A percentile compares a stretch with the other conserved stretches of the same genome.
Evolutionary conservation across 306 rosid species (phyloP).

Genomic region (Rubus idaeus): DNA sequence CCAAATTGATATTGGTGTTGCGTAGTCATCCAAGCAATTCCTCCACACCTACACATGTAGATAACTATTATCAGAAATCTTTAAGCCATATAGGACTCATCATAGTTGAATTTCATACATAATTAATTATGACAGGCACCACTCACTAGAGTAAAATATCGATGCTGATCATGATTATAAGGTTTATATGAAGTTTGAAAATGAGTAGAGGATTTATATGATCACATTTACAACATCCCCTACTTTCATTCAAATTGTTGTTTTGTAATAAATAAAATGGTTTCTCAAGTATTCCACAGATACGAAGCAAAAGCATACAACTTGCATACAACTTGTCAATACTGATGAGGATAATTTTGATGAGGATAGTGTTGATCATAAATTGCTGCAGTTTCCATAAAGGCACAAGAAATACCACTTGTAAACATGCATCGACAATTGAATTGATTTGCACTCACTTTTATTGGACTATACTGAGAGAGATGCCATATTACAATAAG

Average conservation of each 20-base stretch:
- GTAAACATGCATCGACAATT: neutral
- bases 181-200: neutral
- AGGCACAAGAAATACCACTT: neutral
- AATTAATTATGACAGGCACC: neutral
- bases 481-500: neutral
- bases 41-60: constrained; percentile 78
- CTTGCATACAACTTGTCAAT: neutral
- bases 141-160: neutral
- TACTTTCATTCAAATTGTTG: neutral
- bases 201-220: neutral
- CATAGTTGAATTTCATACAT: neutral
- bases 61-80: neutral
- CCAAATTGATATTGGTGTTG: constrained; percentile 74
- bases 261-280: neutral
- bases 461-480: neutral
- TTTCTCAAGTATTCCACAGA: neutral
- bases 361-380: neutral
- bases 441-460: neutral
- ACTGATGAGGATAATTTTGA: neutral
- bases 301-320: neutral
- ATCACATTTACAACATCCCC: neutral
- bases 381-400: neutral
- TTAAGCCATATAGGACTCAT: neutral
- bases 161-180: neutral
- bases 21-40: constrained; percentile 78